Percentiles rank a stretch among this genome's conserved stretches.
phyloP scores from a whole-genome alignment of 192 early-diverging fungal species.

The Entomortierella parvispora region DNA sequence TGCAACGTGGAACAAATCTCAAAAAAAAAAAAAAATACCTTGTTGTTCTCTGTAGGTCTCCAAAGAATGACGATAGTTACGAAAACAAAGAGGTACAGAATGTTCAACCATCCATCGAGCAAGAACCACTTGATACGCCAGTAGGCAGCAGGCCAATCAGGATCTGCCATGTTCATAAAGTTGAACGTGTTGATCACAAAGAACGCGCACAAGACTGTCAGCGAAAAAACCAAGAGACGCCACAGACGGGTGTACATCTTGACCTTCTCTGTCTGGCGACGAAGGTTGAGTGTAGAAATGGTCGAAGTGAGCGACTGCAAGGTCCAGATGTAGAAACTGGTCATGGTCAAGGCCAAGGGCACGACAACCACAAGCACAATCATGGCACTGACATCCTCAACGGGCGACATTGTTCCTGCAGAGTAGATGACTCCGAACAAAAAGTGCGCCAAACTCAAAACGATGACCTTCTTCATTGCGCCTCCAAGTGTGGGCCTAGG shows the following conservation, averaged over 20 bases:
- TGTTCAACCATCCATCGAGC: conserved; percentile 91
- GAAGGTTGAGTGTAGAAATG: conserved; percentile 76
- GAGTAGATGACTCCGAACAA: conserved; percentile 89
- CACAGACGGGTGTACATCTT: conserved; percentile 90
- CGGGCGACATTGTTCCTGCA: conserved; percentile 78
- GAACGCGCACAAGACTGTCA: conserved; percentile 76
- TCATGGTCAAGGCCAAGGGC: conserved; percentile 91
- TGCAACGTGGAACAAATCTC: conserved; percentile 23
- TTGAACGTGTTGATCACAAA: conserved; percentile 87
- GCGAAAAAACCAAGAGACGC: conserved; percentile 80
- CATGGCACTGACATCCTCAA: conserved; percentile 72
- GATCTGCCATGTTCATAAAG: conserved; percentile 70
- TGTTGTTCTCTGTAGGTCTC: conserved; percentile 93
- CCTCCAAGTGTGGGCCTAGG: conserved; percentile 85
- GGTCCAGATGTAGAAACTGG: conserved; percentile 95
- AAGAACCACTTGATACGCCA: conserved; percentile 94
- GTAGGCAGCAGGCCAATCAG: conserved; percentile 74
- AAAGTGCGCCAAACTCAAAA: conserved; percentile 85
- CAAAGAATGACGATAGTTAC: conserved; percentile 86
- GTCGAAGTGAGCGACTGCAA: conserved; percentile 84
- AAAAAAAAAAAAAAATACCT: no score
- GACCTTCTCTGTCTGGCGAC: conserved; percentile 90
- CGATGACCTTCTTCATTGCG: conserved; percentile 88
- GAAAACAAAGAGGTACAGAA: conserved; percentile 87
- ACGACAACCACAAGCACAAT: conserved; percentile 84